Evolutionary conservation across 2,329 filamentous ascomycete genomes (phyloP), one percentile per base, ranked within the genome.

Genomic region (Diaporthe sp.): DNA sequence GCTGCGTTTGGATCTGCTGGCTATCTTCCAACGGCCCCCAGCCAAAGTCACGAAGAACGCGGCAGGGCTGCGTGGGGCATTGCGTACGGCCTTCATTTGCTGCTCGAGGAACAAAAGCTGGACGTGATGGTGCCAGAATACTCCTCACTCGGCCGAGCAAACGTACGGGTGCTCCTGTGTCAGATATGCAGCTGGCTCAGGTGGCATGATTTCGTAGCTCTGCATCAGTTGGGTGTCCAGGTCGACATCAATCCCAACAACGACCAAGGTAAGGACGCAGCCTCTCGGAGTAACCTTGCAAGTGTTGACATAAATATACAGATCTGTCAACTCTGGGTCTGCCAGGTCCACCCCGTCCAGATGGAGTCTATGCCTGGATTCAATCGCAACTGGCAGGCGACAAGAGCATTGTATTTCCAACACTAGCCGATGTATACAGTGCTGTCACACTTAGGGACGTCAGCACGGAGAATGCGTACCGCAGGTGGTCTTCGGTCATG

Each of bases 81-180:
- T 69, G 89, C 96, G 50, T 86, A 97, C 77, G 93, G 91, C 0
- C 86, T 99, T 17, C 97, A 99, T 84, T 87, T 98, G 4, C 86
- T 97, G n/a, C 89, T 94, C 0, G 96, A 99, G 82, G 97, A 99
- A 81, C 89, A 94, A 76, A 98, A 97, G 81, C 89, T 99, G 2
- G 91, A 94, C 76, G 89, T 92, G 6, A 86, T 87, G 76, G 83
- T 83, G 0, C 84, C 86, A 0, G 86, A 88, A 68, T 84, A 85
- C 52, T 77, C 79, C 2, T 86, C 86, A 4, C 84, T 86, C 0
- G 85, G 87, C 0, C 83, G 85, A 35, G 82, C 83, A 13, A 87
- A 89, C 64, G 79, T 98, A 30, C 90, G 91, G n/a, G 92, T 94
- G 22, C 83, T 98, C 2, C 85, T 98, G 57, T 92, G 93, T 60